Percentiles rank a stretch among this genome's conserved stretches.
Evolutionary conservation across 306 rosid species (phyloP).

Genomic region (Hippophae rhamnoides): DNA sequence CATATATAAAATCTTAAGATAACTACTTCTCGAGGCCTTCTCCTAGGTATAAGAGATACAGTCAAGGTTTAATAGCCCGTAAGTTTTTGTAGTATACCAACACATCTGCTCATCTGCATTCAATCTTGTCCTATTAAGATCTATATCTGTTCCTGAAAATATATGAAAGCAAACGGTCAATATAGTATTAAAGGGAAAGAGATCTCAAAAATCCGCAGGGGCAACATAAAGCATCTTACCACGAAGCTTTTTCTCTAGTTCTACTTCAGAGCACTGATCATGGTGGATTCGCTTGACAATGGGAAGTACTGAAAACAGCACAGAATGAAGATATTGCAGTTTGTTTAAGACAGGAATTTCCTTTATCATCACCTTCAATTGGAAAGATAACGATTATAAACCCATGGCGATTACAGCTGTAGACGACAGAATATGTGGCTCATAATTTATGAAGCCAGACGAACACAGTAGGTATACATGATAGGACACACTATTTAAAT

Average conservation of each 20-base stretch:
- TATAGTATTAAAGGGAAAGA: constrained; percentile 8
- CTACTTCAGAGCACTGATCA: constrained; percentile 81
- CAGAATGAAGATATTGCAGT: constrained; percentile 64
- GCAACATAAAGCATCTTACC: constrained; percentile 43
- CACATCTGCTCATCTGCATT: constrained; percentile 99
- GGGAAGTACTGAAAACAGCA: constrained; percentile 85
- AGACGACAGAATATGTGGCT: constrained; percentile 5
- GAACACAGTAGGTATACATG: not conserved
- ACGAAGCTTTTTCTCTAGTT: constrained; percentile 66
- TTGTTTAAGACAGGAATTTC: constrained; percentile 75
- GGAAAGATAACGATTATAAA: constrained; percentile 14
- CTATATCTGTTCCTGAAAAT: constrained; percentile 64
- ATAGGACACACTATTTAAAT: constrained; percentile 1
- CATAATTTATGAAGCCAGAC: constrained; percentile 10
- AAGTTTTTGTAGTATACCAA: constrained; percentile 48
- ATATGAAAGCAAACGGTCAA: constrained; percentile 19
- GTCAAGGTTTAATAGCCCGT: not conserved
- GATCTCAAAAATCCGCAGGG: constrained; percentile 1
- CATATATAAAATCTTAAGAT: not conserved
- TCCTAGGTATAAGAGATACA: too few relatives aligned
- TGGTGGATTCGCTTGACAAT: constrained; percentile 72
- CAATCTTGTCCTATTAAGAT: constrained; percentile 74
- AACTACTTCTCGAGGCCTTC: not conserved
- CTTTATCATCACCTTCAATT: constrained; percentile 67
- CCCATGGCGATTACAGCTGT: constrained; percentile 8